A percentile compares a stretch with the other conserved stretches of the same genome.
phyloP scores from a whole-genome alignment of 176 grass and related monocot genomes.

The Raddia distichophylla region DNA sequence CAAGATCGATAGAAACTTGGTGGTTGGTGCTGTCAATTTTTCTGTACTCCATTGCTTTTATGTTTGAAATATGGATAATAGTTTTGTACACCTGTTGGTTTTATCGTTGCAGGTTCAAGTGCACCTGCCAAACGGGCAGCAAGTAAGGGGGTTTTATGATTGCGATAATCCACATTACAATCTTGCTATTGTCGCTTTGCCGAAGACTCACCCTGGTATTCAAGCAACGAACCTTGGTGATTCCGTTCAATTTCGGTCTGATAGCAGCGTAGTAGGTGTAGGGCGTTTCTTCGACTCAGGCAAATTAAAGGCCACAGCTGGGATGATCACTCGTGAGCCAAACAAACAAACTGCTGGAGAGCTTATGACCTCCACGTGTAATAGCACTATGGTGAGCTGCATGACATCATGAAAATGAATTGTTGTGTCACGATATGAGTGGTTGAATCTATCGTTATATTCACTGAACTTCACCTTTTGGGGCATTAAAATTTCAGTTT shows the following conservation, averaged over 20 bases:
- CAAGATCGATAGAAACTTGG: background rate
- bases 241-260: background rate
- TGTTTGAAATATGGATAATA: background rate
- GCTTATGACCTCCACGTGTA: background rate
- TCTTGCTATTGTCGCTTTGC: background rate
- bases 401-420: background rate
- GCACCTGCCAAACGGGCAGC: background rate
- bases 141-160: background rate
- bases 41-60: background rate
- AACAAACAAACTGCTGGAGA: background rate
- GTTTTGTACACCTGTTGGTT: background rate
- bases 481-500: background rate
- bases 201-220: background rate
- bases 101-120: constrained; percentile 8
- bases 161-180: background rate
- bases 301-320: background rate
- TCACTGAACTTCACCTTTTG: background rate
- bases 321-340: background rate
- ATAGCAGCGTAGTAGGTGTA: constrained; percentile 1
- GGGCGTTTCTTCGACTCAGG: constrained; percentile 29
- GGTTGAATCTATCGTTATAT: background rate
- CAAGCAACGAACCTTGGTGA: background rate
- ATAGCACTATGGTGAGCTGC: constrained; percentile 10
- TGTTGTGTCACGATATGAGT: background rate
- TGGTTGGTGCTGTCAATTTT: background rate